Percentiles rank a stretch among this genome's conserved stretches.
Conservation (phyloP, 2,329 filamentous ascomycete genomes). For the Colletotrichum destructivum region DNA sequence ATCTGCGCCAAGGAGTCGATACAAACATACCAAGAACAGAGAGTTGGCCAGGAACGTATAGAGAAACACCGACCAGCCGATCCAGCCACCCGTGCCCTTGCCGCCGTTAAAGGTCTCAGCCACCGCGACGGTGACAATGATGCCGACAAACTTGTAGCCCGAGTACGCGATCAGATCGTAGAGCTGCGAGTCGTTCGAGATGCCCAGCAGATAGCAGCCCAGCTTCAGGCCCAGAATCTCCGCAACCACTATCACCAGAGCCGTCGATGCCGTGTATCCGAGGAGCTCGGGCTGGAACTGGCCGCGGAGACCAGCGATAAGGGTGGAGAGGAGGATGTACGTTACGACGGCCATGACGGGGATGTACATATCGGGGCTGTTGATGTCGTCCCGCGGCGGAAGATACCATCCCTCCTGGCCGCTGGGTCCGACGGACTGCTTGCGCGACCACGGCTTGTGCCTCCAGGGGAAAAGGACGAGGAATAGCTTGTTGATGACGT, state of each 20-base stretch:
- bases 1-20: not conserved
- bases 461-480: slow-evolving; percentile 98
- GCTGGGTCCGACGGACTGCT: slow-evolving; percentile 81
- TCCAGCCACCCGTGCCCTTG: slow-evolving; percentile 87
- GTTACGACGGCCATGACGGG: slow-evolving; percentile 98
- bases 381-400: slow-evolving; percentile 94
- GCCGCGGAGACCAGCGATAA: slow-evolving; percentile 90
- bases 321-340: slow-evolving; percentile 93
- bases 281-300: slow-evolving; percentile 95
- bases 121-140: slow-evolving; percentile 89
- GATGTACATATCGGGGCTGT: slow-evolving; percentile 99
- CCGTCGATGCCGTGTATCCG: slow-evolving; percentile 88
- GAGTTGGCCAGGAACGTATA: slow-evolving; percentile 97
- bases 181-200: slow-evolving; percentile 93
- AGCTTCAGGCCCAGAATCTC: slow-evolving; percentile 94
- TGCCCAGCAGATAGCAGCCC: slow-evolving; percentile 93
- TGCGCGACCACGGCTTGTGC: slow-evolving; percentile 96
- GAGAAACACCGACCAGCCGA: slow-evolving; percentile 89
- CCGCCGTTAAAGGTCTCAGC: slow-evolving; percentile 85
- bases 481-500: slow-evolving; percentile 93
- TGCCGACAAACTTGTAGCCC: slow-evolving; percentile 98
- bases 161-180: slow-evolving; percentile 96
- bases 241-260: slow-evolving; percentile 84
- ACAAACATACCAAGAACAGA: slow-evolving; percentile 84
- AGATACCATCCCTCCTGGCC: slow-evolving; percentile 85